phyloP scores from a whole-genome alignment of 2,329 filamentous ascomycete genomes.

The Talaromyces atroroseus region DNA sequence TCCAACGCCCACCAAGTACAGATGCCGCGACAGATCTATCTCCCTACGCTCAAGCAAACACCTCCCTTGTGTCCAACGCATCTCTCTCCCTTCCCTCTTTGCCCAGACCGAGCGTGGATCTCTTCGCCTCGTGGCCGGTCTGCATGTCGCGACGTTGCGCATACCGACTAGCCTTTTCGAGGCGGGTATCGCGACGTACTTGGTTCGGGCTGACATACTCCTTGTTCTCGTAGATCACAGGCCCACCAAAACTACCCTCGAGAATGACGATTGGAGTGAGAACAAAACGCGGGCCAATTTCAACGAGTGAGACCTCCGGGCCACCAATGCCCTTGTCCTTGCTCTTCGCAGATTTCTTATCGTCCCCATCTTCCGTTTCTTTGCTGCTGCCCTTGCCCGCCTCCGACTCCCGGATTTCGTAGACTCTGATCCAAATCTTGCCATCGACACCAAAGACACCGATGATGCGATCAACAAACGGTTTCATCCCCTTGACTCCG shows the following conservation, averaged over 20 bases:
- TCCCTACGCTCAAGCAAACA: constrained; percentile 51
- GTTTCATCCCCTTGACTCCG: constrained; percentile 82
- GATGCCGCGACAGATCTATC: constrained; percentile 26
- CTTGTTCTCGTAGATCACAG: constrained; percentile 97
- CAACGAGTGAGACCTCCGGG: constrained; percentile 75
- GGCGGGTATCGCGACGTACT: constrained; percentile 55
- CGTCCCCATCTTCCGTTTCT: constrained; percentile 28
- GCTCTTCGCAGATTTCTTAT: constrained; percentile 28
- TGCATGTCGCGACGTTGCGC: constrained; percentile 69
- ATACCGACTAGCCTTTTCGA: constrained; percentile 71
- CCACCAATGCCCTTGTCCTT: constrained; percentile 48
- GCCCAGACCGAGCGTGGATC: constrained; percentile 69
- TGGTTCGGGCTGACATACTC: constrained; percentile 97
- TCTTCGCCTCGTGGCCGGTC: constrained; percentile 67
- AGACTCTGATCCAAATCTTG: constrained; percentile 94
- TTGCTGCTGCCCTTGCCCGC: constrained; percentile 41
- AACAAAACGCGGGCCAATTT: constrained; percentile 91
- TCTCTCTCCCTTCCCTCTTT: constrained; percentile 10
- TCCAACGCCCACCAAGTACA: constrained; percentile 3
- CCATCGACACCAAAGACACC: constrained; percentile 84
- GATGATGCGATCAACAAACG: constrained; percentile 94
- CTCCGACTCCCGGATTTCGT: constrained; percentile 84
- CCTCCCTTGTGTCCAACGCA: constrained; percentile 67
- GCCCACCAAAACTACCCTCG: constrained; percentile 90
- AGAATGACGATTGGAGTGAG: constrained; percentile 92